phyloP scores from a whole-genome alignment of 768 basidiomycete genomes.

The Mycena alexandri region DNA sequence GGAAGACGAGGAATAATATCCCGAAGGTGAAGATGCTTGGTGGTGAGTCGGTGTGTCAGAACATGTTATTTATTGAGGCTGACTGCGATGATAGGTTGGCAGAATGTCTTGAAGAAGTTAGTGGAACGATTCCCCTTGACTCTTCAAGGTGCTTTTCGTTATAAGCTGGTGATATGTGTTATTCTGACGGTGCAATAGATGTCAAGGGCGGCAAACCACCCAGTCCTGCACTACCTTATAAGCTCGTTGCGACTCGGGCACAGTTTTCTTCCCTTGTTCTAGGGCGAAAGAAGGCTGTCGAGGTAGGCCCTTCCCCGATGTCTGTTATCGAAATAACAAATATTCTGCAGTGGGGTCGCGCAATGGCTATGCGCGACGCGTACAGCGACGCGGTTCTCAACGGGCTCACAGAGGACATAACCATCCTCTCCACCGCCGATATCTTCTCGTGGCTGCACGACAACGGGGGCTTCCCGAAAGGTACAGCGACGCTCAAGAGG shows the following conservation, averaged over 20 bases:
- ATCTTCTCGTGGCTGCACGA: conserved; percentile 61
- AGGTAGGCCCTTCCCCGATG: conserved; percentile 49
- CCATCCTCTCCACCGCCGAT: conserved; percentile 55
- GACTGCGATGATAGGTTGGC: conserved; percentile 39
- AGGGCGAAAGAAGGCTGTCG: conserved; percentile 66
- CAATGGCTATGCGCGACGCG: conserved; percentile 58
- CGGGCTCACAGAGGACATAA: conserved; percentile 34
- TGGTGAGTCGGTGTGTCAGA: conserved; percentile 4
- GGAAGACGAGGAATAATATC: conserved; percentile 32
- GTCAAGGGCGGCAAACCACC: conserved; percentile 41
- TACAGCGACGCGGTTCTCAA: conserved; percentile 46
- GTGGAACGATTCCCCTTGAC: conserved; percentile 59
- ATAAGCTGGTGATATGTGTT: background rate
- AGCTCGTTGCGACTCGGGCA: conserved; percentile 47
- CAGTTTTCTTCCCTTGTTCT: conserved; percentile 53
- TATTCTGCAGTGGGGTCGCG: conserved; percentile 59
- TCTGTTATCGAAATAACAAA: background rate
- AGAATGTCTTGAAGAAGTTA: conserved; percentile 48
- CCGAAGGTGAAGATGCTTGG: conserved; percentile 31
- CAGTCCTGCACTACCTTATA: conserved; percentile 54
- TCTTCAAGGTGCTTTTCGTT: conserved; percentile 48
- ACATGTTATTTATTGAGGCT: background rate
- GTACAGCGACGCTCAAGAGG: conserved; percentile 25
- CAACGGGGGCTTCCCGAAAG: conserved; percentile 51
- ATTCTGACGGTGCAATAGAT: conserved; percentile 38